These are phyloP conservation scores for Cercospora janseana DNA, from an alignment of 2,329 filamentous ascomycete species.

Conservation along the genomic window DNA sequence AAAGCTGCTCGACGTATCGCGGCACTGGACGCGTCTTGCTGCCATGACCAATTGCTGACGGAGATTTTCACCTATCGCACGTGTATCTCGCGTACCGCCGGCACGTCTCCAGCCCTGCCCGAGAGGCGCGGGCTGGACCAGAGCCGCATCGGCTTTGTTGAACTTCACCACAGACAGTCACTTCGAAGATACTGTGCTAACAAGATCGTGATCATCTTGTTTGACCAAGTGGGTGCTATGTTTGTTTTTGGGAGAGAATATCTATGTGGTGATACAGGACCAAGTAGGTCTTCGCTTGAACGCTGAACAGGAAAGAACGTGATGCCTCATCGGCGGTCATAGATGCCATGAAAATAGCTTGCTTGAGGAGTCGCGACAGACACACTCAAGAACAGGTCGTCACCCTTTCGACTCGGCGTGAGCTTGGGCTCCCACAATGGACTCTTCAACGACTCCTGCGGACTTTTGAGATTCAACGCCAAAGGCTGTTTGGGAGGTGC, in stretches of 20 bases:
- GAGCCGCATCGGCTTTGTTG: constrained; percentile 7
- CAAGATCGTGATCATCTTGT: background rate
- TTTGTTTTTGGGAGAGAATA: background rate
- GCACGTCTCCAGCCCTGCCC: background rate
- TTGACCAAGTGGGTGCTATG: background rate
- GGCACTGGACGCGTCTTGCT: background rate
- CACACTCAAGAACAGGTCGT: constrained; percentile 58
- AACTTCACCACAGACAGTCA: background rate
- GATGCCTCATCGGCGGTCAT: constrained; percentile 9
- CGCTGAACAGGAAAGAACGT: constrained; percentile 17
- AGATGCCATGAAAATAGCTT: constrained; percentile 15
- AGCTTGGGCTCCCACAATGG: constrained; percentile 63
- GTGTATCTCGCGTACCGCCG: background rate
- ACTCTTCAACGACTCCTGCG: constrained; percentile 28
- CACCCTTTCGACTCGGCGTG: constrained; percentile 65
- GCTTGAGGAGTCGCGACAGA: constrained; percentile 30
- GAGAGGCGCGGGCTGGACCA: background rate
- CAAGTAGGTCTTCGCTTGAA: constrained; percentile 18
- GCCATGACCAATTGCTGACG: constrained; percentile 14
- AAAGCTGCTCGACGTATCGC: background rate
- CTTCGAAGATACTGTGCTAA: no score
- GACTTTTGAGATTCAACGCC: constrained; percentile 22
- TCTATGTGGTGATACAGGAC: constrained; percentile 6
- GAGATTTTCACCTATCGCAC: background rate
- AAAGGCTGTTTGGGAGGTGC: constrained; percentile 16